A percentile compares a stretch with the other conserved stretches of the same genome.
phyloP scores from a whole-genome alignment of 768 basidiomycete species.

The Suillus brevipes region DNA sequence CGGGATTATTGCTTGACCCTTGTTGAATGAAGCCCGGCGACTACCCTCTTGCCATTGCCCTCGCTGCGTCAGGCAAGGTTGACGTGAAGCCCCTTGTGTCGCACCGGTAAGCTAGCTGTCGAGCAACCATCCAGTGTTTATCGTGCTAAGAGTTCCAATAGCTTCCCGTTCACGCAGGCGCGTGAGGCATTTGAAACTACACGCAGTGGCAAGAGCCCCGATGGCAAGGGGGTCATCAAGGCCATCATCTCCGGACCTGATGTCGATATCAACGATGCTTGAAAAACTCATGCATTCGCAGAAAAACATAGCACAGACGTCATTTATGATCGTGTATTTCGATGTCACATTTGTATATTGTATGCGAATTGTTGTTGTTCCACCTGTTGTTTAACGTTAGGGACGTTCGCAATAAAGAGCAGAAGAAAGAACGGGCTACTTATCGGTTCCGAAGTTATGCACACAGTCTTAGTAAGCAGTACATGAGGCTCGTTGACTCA shows the following conservation, averaged over 20 bases:
- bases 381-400: too few species aligned
- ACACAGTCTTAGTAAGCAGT: too few species aligned
- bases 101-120: constrained; percentile 57
- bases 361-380: background rate
- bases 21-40: constrained; percentile 62
- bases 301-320: background rate
- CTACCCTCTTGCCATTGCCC: constrained; percentile 81
- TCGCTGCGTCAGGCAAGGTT: constrained; percentile 79
- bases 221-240: constrained; percentile 90
- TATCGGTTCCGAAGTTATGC: too few species aligned
- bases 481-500: too few species aligned
- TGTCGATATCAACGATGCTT: constrained; percentile 45
- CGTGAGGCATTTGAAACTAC: constrained; percentile 81
- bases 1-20: background rate
- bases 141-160: constrained; percentile 25
- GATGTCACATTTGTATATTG: background rate
- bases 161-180: constrained; percentile 78
- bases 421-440: too few species aligned
- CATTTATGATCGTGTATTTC: too few species aligned
- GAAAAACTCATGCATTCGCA: constrained; percentile 10
- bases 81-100: constrained; percentile 88
- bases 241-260: constrained; percentile 84
- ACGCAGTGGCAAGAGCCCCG: constrained; percentile 73
- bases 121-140: constrained; percentile 6
- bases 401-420: too few species aligned